Evolutionary conservation across 257 asterid genomes (phyloP), one percentile per base, ranked within the genome.

Genomic region (Capsicum rhomboideum): DNA sequence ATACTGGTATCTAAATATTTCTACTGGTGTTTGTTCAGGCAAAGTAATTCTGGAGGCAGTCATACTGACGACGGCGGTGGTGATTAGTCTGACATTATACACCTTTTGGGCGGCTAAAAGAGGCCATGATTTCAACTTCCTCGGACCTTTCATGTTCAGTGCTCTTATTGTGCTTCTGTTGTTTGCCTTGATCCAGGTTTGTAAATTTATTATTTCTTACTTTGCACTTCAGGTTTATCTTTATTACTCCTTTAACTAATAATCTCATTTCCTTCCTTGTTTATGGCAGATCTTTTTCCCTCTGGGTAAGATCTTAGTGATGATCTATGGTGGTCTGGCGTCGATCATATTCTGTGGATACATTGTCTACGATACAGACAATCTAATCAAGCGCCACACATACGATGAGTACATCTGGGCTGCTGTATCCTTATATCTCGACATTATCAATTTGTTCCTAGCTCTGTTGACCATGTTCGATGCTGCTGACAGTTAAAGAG

Each of bases 61-160:
- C 1, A 84, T 87, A 2, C 78, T 93, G 75, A 93, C 95, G 8
- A 78, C 90, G 10, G 92, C 84, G 40, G 93, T 92, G 85, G 93
- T 93, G 6, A 37, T 94, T 9, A 78, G 90, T 80, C 96, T 94
- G 46, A 91, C 92, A 12, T 37, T 87, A 29, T 94, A 90, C 93
- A 92, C 97, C 79, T 93, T 93, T 88, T 93, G 96, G 98, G 97
- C 98, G 0, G 91, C 96, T 11, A 90, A 49, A 82, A 90, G 90
- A 82, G 97, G 96, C 83, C 91, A 90, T 0, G 95, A 91, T 61
- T 93, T 92, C 86, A 81, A 58, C 71, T 94, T 91, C 89, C 86
- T 94, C 0, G 86, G 72, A 1, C 96, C 96, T 13, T 93, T 92
- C 82, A 44, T 89, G 84, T 75, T 85, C 3, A 91, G 92, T 54